Percentiles rank a stretch among this genome's conserved stretches.
Conservation (phyloP, 2,329 filamentous ascomycete species). For the Fonsecaea multimorphosa region DNA sequence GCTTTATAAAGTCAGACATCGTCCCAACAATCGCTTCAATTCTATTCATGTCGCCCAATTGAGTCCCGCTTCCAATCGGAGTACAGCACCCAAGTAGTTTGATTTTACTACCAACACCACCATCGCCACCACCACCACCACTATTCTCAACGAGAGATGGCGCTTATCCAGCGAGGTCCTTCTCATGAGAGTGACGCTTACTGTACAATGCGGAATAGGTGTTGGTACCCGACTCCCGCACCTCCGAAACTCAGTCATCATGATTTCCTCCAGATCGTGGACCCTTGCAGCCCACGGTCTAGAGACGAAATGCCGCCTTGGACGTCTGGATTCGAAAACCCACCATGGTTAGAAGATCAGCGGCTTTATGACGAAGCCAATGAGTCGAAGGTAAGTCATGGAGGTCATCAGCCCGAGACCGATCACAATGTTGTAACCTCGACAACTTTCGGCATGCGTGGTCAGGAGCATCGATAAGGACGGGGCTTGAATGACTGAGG, state of each 20-base stretch:
- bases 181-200: background rate
- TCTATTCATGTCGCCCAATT: background rate
- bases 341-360: background rate
- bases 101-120: background rate
- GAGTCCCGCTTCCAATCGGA: background rate
- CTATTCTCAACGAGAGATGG: background rate
- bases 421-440: background rate
- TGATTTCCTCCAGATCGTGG: background rate
- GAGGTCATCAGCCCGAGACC: background rate
- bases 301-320: background rate
- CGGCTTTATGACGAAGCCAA: background rate
- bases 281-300: background rate
- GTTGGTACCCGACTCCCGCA: background rate
- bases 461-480: slow-evolving; percentile 2
- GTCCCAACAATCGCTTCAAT: background rate
- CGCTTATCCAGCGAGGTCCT: background rate
- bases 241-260: background rate
- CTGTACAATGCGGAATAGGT: background rate
- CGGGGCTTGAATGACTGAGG: background rate
- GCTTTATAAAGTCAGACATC: background rate
- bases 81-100: background rate
- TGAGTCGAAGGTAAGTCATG: background rate
- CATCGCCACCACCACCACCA: background rate
- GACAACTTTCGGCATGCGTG: background rate
- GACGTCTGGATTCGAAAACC: background rate